Percentiles rank a stretch among this genome's conserved stretches.
phyloP scores from a whole-genome alignment of 495 filamentous ascomycete species.

The Neurospora sp. region DNA sequence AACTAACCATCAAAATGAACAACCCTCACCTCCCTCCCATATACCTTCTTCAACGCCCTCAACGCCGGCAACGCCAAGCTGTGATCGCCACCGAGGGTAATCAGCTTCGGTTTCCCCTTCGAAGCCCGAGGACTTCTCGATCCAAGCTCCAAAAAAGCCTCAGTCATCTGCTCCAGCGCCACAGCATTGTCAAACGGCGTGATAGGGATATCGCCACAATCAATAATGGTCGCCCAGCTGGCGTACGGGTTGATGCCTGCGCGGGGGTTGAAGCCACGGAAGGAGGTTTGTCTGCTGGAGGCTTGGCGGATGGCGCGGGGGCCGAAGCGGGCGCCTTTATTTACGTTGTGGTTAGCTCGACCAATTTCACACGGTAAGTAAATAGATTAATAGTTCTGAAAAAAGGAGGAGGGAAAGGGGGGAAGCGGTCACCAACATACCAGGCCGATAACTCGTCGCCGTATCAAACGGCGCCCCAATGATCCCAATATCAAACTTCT shows the following conservation, averaged over 20 bases:
- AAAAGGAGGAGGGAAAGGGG: too few species aligned
- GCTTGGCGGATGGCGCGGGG: constrained; percentile 74
- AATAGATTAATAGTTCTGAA: too few species aligned
- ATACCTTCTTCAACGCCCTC: constrained; percentile 57
- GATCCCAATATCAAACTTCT: constrained; percentile 66
- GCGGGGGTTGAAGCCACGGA: constrained; percentile 68
- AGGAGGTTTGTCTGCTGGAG: constrained; percentile 59
- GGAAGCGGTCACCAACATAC: constrained; percentile 24
- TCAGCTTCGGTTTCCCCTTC: constrained; percentile 46
- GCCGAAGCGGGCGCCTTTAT: constrained; percentile 63
- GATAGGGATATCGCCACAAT: constrained; percentile 79
- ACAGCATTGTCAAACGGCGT: constrained; percentile 69
- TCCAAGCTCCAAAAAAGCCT: constrained; percentile 50
- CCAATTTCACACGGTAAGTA: too few species aligned
- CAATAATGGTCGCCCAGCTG: constrained; percentile 62
- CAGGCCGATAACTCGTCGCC: constrained; percentile 68
- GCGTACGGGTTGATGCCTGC: constrained; percentile 68
- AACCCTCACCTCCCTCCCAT: constrained; percentile 62
- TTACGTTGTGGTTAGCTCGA: background rate
- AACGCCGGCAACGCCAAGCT: constrained; percentile 68
- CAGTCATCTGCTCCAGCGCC: constrained; percentile 66
- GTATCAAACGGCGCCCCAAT: constrained; percentile 82
- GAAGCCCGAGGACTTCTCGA: constrained; percentile 6
- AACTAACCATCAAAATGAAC: constrained; percentile 64
- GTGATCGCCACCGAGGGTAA: constrained; percentile 79